Evolutionary conservation across 176 grass and related monocot species (phyloP), one percentile per base, ranked within the genome.

Genomic region (Themeda triandra): DNA sequence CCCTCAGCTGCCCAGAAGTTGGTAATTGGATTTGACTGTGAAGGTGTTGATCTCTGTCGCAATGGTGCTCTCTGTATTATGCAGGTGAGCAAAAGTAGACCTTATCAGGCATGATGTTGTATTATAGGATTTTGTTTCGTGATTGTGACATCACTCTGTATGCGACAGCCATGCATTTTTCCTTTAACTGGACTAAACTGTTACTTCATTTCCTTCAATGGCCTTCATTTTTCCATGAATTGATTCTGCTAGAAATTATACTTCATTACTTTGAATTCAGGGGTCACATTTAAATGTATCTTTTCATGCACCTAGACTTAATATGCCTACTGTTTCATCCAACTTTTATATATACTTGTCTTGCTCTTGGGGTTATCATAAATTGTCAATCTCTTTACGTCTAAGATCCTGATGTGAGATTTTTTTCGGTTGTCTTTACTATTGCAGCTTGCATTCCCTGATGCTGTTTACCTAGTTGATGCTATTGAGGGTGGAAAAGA

Each of bases 21-120:
- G 71, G 80, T 95, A 56, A 87, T 98, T 51, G 93, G 93, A 75
- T 90, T 98, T 82, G 96, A 98, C 59, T 98, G 96, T 69, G 96
- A 98, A 87, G 96, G 96, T 78, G 93, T 98, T 71, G 93, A 98
- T 71, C 91, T 98, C 60, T 98, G 96, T 71, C 91, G 93, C 63
- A 53, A 92, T 87, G 96, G 96, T 14, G 76, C 83, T 88, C 91
- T 98, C 78, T 98, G 96, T 85, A 83, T 98, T 73, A 98, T 98
- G 96, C 96, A 98, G 96, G 96, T 98, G 44, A 93, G 71, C 66
- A 74, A 82, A 66, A 76, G 49, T 85, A 46, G 77, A 49, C 42
- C 41, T 72, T 78, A 25, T 25, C 10, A 21, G 63, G 28, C 21
- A 24, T 67, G 45, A 18, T 53, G 5, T 66, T 53, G 29, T 54